Evolutionary conservation across 176 grass and related monocot species (phyloP), one percentile per base, ranked within the genome.

Genomic region (Poa pratensis): DNA sequence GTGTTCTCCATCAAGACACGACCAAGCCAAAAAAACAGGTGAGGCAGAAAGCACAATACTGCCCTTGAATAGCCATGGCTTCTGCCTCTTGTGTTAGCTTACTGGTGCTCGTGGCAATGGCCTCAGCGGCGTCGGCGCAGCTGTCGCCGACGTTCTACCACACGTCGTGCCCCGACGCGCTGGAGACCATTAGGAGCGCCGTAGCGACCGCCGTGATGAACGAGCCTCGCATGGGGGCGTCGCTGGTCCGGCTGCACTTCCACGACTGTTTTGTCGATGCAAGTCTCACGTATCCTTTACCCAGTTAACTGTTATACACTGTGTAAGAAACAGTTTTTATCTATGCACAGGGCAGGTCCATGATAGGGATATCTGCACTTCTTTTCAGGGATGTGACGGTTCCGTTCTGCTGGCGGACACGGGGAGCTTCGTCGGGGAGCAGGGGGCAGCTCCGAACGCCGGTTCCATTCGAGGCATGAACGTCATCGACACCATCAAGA

Each of bases 181-280:
- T 93, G 64, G 50, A 75, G 28, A 96, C 85, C 50, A 96, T 96
- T 72, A 77, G 84, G 28, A 90, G 69, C 34, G 89, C 79, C 5
- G 94, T 96, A 17, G 52, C 54, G 39, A 84, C 91, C 24, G 94
- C 94, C 1, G 88, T 96, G 43, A 73, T 54, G 2, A 64, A 32
- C 14, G 90, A 95, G 51, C 49, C 40, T 14, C 91, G 94, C 19
- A 89, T 94, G 89, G 94, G 89, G 19, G 94, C 94, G 3, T 94
- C 94, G 2, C 52, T 94, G 42, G 87, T 97, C 70, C 83, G 94
- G 46, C 87, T 97, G 39, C 92, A 94, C 63, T 97, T 97, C 66
- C 94, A 97, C 26, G 94, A 97, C 78, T 97, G 94, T 82, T 97
- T 97, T 78, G 94, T 97, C 24, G 90, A 94, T 62, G 94, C 57